These are phyloP conservation scores for Raphidocelis subcapitata DNA, from an alignment of 139 green algal genomes.

Conservation along the genomic window DNA sequence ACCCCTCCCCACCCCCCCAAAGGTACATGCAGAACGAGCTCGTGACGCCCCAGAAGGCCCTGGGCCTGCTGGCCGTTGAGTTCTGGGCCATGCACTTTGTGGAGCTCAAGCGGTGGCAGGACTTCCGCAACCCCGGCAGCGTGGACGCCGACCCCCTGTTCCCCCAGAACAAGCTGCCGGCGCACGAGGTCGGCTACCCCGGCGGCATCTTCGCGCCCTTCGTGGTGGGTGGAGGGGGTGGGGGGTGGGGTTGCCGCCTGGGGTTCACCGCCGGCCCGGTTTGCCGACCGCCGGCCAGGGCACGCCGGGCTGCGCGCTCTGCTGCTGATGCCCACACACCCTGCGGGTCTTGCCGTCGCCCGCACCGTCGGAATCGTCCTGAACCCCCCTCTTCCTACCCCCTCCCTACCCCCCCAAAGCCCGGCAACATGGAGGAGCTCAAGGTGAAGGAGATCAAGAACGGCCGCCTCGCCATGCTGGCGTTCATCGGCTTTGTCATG, in stretches of 20 bases:
- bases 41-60: conserved; percentile 35
- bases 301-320: not conserved
- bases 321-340: not conserved
- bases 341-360: not conserved
- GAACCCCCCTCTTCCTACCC: not conserved
- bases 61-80: conserved; percentile 81
- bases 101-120: conserved; percentile 70
- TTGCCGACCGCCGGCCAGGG: not conserved
- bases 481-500: conserved; percentile 54
- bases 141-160: conserved; percentile 84
- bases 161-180: conserved; percentile 65
- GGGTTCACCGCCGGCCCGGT: conserved; percentile 49
- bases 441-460: conserved; percentile 99
- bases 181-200: conserved; percentile 75
- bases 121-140: conserved; percentile 78
- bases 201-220: conserved; percentile 77
- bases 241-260: conserved; percentile 80
- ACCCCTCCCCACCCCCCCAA: not conserved
- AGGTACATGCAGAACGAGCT: conserved; percentile 2
- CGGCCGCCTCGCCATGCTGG: conserved; percentile 82
- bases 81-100: conserved; percentile 86
- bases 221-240: conserved; percentile 64
- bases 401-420: conserved; percentile 72
- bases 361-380: not conserved
- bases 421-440: conserved; percentile 73